phyloP scores from a whole-genome alignment of 352 stramenopile genomes.

The Globisporangium lucens region DNA sequence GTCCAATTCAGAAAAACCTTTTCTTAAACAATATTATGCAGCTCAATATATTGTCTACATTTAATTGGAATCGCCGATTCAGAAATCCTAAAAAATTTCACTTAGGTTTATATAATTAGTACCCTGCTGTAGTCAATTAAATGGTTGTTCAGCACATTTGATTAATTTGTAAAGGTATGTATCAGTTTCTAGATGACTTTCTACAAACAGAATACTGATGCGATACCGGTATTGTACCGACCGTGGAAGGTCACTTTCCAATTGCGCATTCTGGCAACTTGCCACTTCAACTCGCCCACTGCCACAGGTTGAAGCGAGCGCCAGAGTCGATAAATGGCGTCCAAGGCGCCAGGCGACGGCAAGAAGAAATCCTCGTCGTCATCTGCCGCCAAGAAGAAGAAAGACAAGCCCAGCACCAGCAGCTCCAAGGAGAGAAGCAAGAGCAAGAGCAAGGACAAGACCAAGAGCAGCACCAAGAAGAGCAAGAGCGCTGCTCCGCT shows the following conservation, averaged over 20 bases:
- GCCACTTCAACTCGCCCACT: not conserved
- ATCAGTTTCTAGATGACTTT: not conserved
- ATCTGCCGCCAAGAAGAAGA: constrained; percentile 4
- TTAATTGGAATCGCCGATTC: too few species aligned
- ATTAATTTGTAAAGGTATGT: too few species aligned
- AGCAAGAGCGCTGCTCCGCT: constrained; percentile 22
- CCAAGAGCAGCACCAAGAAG: constrained; percentile 29
- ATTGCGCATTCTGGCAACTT: not conserved
- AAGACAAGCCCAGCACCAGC: constrained; percentile 15
- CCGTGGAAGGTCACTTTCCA: not conserved
- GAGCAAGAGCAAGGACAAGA: constrained; percentile 21
- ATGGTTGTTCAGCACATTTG: too few species aligned
- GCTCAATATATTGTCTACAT: too few species aligned
- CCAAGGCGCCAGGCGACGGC: constrained; percentile 3
- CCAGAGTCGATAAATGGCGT: not conserved
- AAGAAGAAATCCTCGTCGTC: constrained; percentile 7
- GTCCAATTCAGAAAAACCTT: not conserved
- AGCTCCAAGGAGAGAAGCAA: not conserved
- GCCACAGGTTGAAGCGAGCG: not conserved
- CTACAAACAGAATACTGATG: not conserved
- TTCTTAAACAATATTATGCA: not conserved
- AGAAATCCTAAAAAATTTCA: too few species aligned
- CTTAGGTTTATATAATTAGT: too few species aligned
- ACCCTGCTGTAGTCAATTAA: too few species aligned
- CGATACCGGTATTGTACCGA: not conserved